Evolutionary conservation across 2,329 filamentous ascomycete genomes (phyloP).

Genomic region (Fonsecaea pedrosoi): DNA sequence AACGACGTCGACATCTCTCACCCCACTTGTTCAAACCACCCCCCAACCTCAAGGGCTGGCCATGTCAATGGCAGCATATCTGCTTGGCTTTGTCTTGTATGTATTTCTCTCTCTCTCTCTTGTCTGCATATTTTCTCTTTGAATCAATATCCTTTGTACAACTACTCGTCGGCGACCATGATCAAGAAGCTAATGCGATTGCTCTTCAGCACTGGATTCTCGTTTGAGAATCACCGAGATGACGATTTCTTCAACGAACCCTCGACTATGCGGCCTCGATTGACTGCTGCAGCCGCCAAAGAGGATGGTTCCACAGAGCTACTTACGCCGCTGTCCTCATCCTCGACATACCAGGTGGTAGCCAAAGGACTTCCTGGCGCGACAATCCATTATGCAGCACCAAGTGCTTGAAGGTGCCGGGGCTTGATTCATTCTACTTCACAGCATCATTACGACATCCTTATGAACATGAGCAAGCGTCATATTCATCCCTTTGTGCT

Average conservation of each 20-base stretch:
- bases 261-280: conserved; percentile 33
- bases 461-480: not conserved
- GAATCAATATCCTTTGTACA: not conserved
- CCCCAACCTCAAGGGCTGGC: not conserved
- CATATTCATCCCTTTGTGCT: not conserved
- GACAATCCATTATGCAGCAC: conserved; percentile 35
- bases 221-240: conserved; percentile 19
- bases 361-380: conserved; percentile 23
- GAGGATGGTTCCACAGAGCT: conserved; percentile 18
- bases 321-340: conserved; percentile 1
- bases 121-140: not conserved
- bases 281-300: conserved; percentile 29
- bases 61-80: conserved; percentile 26
- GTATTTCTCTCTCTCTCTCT: conserved; percentile 10
- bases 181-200: conserved; percentile 30
- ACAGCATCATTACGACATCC: not conserved
- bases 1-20: conserved; percentile 11
- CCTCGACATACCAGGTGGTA: conserved; percentile 27
- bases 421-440: not conserved
- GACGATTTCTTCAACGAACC: conserved; percentile 38
- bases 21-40: not conserved
- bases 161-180: conserved; percentile 18
- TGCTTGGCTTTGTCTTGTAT: conserved; percentile 28
- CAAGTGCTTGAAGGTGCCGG: conserved; percentile 27
- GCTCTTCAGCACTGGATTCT: conserved; percentile 28